Evolutionary conservation across 2,329 filamentous ascomycete species (phyloP), one percentile per base, ranked within the genome.

Genomic region (Chlorencoelia australis): DNA sequence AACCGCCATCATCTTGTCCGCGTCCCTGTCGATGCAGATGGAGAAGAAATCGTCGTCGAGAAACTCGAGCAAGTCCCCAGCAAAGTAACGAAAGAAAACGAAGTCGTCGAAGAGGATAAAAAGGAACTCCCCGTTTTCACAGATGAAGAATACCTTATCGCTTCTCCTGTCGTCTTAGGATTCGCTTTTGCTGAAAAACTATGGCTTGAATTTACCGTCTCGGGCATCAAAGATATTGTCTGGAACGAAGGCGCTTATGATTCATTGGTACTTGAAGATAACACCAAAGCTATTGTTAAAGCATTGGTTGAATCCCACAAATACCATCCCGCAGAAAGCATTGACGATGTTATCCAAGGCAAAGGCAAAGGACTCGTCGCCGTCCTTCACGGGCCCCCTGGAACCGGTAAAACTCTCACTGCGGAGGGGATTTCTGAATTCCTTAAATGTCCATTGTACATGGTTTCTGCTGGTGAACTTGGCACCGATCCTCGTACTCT

Each of bases 121-220:
- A 59, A 59, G 37, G 47, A 48, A 11, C 43, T 56, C 3, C 69
- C 68, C 2, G 65, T 72, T 14, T 88, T 91, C 55, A 82, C 71
- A 0, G 83, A 91, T 32, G 85, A 93, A 43, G 83, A 94, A 48
- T 79, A 91, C 16, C 65, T 94, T 5, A 79, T 93, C 32, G 79
- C 86, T 2, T 89, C 83, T 2, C 82, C 87, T 0, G 78, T 93
- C 1, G 83, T 94, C 0, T 70, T 93, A 2, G 88, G 87, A 0
- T 94, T 94, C 50, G 75, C 84, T 1, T 93, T 94, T 56, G 76
- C 75, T 1, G 85, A 94, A 59, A 94, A 94, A 61, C 67, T 85
- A 7, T 95, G 87, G 88, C 71, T 94, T 0, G 85, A 94, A 56
- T 86, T 94, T 50, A 79, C 77, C 0, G 79, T 95, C 14, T 83